Conservation (phyloP, 768 basidiomycete species). For the Cyclocybe aegerita region DNA sequence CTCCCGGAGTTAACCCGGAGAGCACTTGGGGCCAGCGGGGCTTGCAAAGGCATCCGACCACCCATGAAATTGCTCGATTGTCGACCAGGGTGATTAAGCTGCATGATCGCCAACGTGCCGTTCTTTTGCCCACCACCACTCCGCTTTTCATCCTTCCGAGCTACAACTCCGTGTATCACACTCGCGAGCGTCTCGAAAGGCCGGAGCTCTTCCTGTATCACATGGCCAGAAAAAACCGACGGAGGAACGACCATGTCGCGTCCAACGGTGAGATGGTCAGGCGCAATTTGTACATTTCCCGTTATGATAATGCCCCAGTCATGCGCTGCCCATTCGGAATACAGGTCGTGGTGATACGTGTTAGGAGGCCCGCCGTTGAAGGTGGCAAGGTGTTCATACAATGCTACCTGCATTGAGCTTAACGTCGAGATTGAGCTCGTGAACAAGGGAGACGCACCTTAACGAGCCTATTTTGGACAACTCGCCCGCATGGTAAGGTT, state of each 20-base stretch:
- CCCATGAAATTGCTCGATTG: constrained; percentile 77
- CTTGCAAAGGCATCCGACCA: constrained; percentile 57
- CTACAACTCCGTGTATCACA: constrained; percentile 43
- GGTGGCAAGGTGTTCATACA: constrained; percentile 81
- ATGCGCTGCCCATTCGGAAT: constrained; percentile 70
- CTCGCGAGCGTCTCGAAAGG: constrained; percentile 53
- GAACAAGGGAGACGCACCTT: constrained; percentile 39
- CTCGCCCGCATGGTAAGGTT: constrained; percentile 40
- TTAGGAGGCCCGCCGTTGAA: constrained; percentile 76
- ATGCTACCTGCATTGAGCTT: constrained; percentile 58
- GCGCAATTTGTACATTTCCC: constrained; percentile 76
- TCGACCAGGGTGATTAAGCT: constrained; percentile 80
- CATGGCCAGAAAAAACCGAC: constrained; percentile 5
- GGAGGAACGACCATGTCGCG: constrained; percentile 66
- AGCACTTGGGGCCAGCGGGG: constrained; percentile 74
- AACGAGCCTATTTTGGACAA: constrained; percentile 46
- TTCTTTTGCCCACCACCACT: constrained; percentile 1
- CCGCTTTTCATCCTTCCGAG: not conserved
- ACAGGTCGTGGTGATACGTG: constrained; percentile 58
- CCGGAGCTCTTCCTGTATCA: constrained; percentile 41
- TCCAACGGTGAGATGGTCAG: constrained; percentile 65
- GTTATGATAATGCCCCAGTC: constrained; percentile 90
- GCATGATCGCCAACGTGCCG: constrained; percentile 65
- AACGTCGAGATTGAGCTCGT: not conserved
- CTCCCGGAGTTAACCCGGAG: constrained; percentile 40